phyloP scores from a whole-genome alignment of 805 yeast species.

The Groenewaldozyma salmanticensis region DNA sequence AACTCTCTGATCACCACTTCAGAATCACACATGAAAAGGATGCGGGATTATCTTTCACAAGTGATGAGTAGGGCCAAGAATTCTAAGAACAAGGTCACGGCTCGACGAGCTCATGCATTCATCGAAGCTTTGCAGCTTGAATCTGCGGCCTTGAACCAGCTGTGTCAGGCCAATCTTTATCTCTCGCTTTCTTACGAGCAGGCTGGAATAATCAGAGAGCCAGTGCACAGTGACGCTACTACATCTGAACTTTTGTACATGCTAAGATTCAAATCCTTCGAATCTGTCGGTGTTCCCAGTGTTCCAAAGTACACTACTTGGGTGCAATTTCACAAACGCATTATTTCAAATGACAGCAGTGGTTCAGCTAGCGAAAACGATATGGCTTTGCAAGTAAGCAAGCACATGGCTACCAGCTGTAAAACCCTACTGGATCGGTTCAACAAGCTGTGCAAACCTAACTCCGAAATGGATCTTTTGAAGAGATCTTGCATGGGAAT shows the following conservation, averaged over 20 bases:
- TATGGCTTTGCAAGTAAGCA: constrained; percentile 17
- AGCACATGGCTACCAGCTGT: constrained; percentile 17
- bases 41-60: constrained; percentile 24
- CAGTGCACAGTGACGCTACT: constrained; percentile 8
- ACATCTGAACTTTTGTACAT: constrained; percentile 32
- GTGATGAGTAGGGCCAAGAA: constrained; percentile 3
- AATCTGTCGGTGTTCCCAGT: constrained; percentile 69
- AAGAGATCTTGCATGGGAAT: constrained; percentile 14
- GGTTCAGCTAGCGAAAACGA: neutral
- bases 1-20: constrained; percentile 37
- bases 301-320: constrained; percentile 41
- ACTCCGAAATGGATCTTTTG: constrained; percentile 15
- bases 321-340: neutral
- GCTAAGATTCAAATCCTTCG: constrained; percentile 69
- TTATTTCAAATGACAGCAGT: neutral
- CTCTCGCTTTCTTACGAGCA: constrained; percentile 13
- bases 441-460: constrained; percentile 12
- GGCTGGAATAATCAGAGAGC: constrained; percentile 8
- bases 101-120: constrained; percentile 13
- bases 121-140: constrained; percentile 24
- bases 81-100: constrained; percentile 1
- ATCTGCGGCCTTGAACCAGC: constrained; percentile 22
- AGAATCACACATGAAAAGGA: constrained; percentile 36
- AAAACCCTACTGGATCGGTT: constrained; percentile 13
- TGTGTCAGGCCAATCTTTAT: constrained; percentile 25